Conservation (phyloP, 2,329 filamentous ascomycete species). For the Paraconiothyrium brasiliense region DNA sequence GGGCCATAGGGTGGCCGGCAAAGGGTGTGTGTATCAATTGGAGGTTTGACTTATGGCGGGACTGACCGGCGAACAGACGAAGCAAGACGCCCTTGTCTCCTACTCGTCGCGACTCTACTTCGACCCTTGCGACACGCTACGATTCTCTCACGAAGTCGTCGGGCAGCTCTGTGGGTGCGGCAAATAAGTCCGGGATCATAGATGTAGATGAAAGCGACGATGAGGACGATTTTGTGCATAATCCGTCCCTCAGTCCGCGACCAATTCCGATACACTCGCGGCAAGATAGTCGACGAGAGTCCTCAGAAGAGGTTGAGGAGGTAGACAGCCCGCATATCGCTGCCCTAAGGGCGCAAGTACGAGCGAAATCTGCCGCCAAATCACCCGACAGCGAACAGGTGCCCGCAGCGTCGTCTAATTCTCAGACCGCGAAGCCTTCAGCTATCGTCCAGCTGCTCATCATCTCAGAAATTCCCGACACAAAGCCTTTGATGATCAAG, state of each 20-base stretch:
- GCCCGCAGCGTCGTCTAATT: slow-evolving; percentile 16
- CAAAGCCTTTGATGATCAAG: slow-evolving; percentile 69
- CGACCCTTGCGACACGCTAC: slow-evolving; percentile 42
- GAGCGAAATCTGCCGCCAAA: slow-evolving; percentile 34
- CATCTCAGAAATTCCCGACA: slow-evolving; percentile 69
- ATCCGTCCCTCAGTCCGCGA: slow-evolving; percentile 20
- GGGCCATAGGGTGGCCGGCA: slow-evolving; percentile 21
- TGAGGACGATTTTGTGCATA: slow-evolving; percentile 24
- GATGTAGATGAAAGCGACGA: slow-evolving; percentile 38
- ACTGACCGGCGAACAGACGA: slow-evolving; percentile 27
- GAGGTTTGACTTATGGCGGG: neutral
- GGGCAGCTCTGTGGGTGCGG: slow-evolving; percentile 15
- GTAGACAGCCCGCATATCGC: slow-evolving; percentile 39
- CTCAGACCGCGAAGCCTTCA: slow-evolving; percentile 19
- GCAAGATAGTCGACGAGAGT: slow-evolving; percentile 14
- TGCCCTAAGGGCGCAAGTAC: slow-evolving; percentile 39
- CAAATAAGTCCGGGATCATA: slow-evolving; percentile 31
- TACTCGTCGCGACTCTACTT: slow-evolving; percentile 19
- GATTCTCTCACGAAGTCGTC: slow-evolving; percentile 36
- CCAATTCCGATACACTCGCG: slow-evolving; percentile 16
- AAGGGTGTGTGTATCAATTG: slow-evolving; percentile 25
- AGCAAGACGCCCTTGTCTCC: slow-evolving; percentile 39
- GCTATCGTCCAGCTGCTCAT: slow-evolving; percentile 71
- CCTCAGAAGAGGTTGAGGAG: slow-evolving; percentile 41
- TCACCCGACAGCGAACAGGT: slow-evolving; percentile 16